These are phyloP conservation scores for Aquilaria sinensis DNA, from an alignment of 345 rosid genomes.

Conservation along the genomic window DNA sequence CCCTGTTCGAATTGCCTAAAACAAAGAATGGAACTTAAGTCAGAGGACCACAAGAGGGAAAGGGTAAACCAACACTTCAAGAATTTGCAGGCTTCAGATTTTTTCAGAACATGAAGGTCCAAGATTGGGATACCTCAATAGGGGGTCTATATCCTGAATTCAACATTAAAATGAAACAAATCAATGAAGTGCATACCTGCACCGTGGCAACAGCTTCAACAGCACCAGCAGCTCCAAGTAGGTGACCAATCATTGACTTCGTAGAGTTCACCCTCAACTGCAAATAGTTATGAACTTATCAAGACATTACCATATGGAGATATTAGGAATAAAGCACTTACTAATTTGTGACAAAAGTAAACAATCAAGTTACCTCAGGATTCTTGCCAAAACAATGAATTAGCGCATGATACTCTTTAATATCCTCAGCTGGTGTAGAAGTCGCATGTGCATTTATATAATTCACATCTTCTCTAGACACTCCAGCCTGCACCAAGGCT, in stretches of 20 bases:
- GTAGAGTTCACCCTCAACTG: conserved; percentile 87
- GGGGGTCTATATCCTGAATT: no score
- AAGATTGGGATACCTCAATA: background rate
- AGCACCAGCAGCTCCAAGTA: conserved; percentile 91
- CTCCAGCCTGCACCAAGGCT: conserved; percentile 71
- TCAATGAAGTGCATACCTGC: conserved; percentile 42
- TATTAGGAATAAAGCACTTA: no score
- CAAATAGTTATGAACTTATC: conserved; percentile 14
- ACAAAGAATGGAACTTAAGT: conserved; percentile 2
- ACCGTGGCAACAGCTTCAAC: conserved; percentile 86
- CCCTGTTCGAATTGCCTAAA: conserved; percentile 84
- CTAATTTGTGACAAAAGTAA: background rate
- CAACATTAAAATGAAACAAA: no score
- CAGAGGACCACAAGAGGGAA: no score
- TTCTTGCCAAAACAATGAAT: conserved; percentile 77
- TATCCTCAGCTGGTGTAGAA: conserved; percentile 83
- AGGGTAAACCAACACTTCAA: no score
- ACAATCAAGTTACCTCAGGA: conserved; percentile 39
- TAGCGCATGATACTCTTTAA: conserved; percentile 78
- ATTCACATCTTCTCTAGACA: conserved; percentile 62
- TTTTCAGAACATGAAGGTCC: background rate
- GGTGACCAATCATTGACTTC: conserved; percentile 93
- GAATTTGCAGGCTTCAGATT: no score
- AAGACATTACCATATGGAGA: conserved; percentile 11
- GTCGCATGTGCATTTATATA: conserved; percentile 96